phyloP scores from a whole-genome alignment of 192 early-diverging fungal genomes.

The Rhizophagus prolifer region DNA sequence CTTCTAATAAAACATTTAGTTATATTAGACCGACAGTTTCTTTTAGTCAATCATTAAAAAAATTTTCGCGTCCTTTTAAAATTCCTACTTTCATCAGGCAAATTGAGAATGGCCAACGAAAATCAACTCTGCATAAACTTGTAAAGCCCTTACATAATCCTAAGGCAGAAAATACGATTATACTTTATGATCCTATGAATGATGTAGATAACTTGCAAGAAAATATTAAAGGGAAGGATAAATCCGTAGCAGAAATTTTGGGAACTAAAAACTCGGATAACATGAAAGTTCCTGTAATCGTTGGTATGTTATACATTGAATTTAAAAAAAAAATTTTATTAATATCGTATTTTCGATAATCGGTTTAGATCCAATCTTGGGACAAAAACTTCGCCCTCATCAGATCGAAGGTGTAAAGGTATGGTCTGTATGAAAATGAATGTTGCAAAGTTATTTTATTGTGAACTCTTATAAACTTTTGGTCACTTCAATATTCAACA shows the following conservation, averaged over 20 bases:
- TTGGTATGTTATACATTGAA: slow-evolving; percentile 32
- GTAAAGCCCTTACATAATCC: slow-evolving; percentile 79
- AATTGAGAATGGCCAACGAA: slow-evolving; percentile 12
- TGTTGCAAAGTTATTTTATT: background rate
- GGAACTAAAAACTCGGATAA: slow-evolving; percentile 45
- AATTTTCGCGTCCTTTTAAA: slow-evolving; percentile 32
- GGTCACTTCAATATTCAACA: background rate
- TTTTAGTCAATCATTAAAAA: background rate
- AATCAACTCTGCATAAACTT: background rate
- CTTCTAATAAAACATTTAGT: background rate
- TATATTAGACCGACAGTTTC: too few species aligned
- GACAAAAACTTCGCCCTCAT: slow-evolving; percentile 86
- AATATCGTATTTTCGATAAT: background rate
- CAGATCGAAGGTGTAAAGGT: slow-evolving; percentile 90
- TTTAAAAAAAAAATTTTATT: background rate
- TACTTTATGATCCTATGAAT: slow-evolving; percentile 76
- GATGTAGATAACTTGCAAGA: slow-evolving; percentile 30
- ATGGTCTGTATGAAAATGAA: background rate
- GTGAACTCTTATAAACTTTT: background rate
- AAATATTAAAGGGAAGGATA: slow-evolving; percentile 45
- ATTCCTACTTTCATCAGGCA: slow-evolving; percentile 42
- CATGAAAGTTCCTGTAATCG: slow-evolving; percentile 69
- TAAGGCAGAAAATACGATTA: slow-evolving; percentile 76
- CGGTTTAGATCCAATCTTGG: slow-evolving; percentile 76
- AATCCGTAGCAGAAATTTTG: slow-evolving; percentile 55